Percentiles rank a stretch among this genome's conserved stretches.
These are phyloP conservation scores for Sideroxylon spinosum DNA, from an alignment of 179 eudicot genomes.

Conservation along the genomic window DNA sequence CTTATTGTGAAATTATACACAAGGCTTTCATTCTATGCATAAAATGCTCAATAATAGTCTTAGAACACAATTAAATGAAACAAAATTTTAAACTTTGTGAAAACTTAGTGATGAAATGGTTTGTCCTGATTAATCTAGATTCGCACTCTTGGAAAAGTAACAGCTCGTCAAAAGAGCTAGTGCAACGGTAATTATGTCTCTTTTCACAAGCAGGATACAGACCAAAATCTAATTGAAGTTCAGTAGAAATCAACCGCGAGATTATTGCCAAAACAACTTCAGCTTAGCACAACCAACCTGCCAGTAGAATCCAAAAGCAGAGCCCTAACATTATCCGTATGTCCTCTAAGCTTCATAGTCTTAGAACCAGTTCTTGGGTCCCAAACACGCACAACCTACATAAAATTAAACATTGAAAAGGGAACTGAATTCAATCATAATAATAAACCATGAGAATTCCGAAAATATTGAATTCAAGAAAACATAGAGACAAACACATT, in stretches of 20 bases:
- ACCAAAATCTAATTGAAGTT: background rate
- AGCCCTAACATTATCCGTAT: constrained; percentile 93
- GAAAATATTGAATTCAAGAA: background rate
- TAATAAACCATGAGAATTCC: background rate
- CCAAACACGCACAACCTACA: constrained; percentile 96
- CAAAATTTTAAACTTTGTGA: too few species aligned
- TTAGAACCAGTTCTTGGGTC: constrained; percentile 94
- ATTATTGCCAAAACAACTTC: constrained; percentile 8
- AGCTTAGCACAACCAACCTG: constrained; percentile 53
- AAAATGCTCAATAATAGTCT: too few species aligned
- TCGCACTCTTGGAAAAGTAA: background rate
- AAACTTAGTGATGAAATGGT: too few species aligned
- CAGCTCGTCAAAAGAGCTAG: background rate
- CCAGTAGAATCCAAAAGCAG: constrained; percentile 89
- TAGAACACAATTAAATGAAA: too few species aligned
- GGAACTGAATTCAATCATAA: background rate
- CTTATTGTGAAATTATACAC: too few species aligned
- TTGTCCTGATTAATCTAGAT: constrained; percentile 3
- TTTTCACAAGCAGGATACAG: background rate
- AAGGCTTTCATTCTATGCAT: too few species aligned
- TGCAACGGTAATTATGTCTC: background rate
- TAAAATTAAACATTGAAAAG: constrained; percentile 17
- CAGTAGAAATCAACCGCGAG: background rate
- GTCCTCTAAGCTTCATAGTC: constrained; percentile 96
- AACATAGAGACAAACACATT: constrained; percentile 7